phyloP scores from a whole-genome alignment of 306 rosid species.

The Pueraria montana region DNA sequence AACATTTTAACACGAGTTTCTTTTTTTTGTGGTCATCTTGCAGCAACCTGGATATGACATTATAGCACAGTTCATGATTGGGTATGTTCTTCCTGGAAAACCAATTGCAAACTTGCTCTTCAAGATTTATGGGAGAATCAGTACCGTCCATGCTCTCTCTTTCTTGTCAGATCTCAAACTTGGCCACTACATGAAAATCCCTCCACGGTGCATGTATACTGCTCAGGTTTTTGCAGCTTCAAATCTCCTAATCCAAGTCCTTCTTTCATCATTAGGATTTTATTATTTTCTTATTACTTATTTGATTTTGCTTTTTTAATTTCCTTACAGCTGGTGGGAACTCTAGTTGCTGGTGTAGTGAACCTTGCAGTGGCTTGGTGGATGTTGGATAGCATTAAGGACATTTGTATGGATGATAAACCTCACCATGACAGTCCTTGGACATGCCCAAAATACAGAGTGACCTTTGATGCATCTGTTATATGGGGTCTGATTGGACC shows the following conservation, averaged over 20 bases:
- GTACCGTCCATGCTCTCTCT: constrained; percentile 96
- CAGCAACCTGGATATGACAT: constrained; percentile 99
- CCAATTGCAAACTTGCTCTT: constrained; percentile 97
- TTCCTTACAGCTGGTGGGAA: constrained; percentile 84
- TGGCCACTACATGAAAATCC: constrained; percentile 99
- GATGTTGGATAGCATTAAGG: constrained; percentile 87
- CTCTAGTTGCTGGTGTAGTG: constrained; percentile 76
- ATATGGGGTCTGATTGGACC: constrained; percentile 99
- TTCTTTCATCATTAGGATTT: neutral
- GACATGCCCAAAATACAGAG: constrained; percentile 98
- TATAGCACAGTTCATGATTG: constrained; percentile 96
- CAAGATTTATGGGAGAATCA: constrained; percentile 96
- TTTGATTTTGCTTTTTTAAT: neutral
- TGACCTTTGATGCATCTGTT: constrained; percentile 95
- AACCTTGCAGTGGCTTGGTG: constrained; percentile 98
- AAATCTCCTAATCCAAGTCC: neutral
- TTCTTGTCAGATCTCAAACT: constrained; percentile 97
- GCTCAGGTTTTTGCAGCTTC: constrained; percentile 75
- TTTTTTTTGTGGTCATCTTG: constrained; percentile 38
- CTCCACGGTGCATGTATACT: constrained; percentile 92
- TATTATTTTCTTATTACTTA: neutral
- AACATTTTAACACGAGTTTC: constrained; percentile 15
- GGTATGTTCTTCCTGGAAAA: constrained; percentile 91
- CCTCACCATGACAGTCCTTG: constrained; percentile 85
- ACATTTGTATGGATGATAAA: constrained; percentile 78